Evolutionary conservation across 2,329 filamentous ascomycete genomes (phyloP).

Genomic region (Podosphaera leucotricha): DNA sequence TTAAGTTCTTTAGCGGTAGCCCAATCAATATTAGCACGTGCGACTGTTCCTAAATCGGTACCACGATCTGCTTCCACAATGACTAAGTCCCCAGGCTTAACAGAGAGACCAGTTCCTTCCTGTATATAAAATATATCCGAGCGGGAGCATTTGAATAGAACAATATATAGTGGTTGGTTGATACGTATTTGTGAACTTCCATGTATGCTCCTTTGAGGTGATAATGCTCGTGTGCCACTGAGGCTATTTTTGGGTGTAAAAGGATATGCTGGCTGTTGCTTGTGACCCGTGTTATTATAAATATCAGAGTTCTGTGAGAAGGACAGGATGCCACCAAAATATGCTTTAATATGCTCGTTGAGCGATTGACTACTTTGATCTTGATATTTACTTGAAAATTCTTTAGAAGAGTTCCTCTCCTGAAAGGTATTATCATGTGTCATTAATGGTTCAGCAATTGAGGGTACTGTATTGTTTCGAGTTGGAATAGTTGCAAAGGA

Average conservation of each 20-base stretch:
- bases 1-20: slow-evolving; percentile 72
- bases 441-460: slow-evolving; percentile 26
- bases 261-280: slow-evolving; percentile 8
- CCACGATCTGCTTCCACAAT: slow-evolving; percentile 95
- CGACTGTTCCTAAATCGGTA: slow-evolving; percentile 83
- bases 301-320: slow-evolving; percentile 9
- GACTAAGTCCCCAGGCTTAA: slow-evolving; percentile 79
- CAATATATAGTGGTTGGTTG: slow-evolving; percentile 60
- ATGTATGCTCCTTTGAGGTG: slow-evolving; percentile 38
- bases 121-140: slow-evolving; percentile 95
- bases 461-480: slow-evolving; percentile 38
- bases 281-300: slow-evolving; percentile 5
- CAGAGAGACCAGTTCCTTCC: slow-evolving; percentile 75
- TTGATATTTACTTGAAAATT: slow-evolving; percentile 13
- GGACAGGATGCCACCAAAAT: slow-evolving; percentile 13
- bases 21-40: slow-evolving; percentile 69
- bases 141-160: slow-evolving; percentile 87
- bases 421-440: slow-evolving; percentile 12
- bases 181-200: slow-evolving; percentile 35
- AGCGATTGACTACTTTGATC: slow-evolving; percentile 11
- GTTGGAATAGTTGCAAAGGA: slow-evolving; percentile 52
- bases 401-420: slow-evolving; percentile 12
- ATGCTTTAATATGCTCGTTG: slow-evolving; percentile 17
- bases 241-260: slow-evolving; percentile 11
- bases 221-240: slow-evolving; percentile 23